Evolutionary conservation across 2,329 filamentous ascomycete species (phyloP).

Genomic region (Trichoderma sp.): DNA sequence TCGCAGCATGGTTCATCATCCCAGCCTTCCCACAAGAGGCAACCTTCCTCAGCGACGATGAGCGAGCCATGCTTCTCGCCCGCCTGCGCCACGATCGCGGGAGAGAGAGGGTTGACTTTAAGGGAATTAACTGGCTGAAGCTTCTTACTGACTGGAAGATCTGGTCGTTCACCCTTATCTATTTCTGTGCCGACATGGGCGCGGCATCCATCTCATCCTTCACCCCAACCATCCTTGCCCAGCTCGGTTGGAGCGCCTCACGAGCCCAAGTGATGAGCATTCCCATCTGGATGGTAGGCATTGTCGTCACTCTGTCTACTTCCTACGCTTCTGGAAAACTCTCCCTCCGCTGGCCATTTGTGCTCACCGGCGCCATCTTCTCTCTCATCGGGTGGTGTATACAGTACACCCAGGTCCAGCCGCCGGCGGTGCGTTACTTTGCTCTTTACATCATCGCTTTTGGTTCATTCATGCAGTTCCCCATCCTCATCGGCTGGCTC

Average conservation of each 20-base stretch:
- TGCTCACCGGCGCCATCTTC: neutral
- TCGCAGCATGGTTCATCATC: neutral
- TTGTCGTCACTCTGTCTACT: neutral
- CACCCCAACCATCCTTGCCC: neutral
- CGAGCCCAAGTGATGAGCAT: neutral
- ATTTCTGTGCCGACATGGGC: constrained; percentile 1
- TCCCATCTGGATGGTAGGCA: neutral
- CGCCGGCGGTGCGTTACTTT: neutral
- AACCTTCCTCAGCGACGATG: neutral
- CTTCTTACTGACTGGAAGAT: neutral
- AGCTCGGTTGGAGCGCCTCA: neutral
- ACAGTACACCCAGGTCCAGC: neutral
- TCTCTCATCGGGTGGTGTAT: neutral
- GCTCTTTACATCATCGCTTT: neutral
- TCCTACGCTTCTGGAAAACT: neutral
- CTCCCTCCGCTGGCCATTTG: neutral
- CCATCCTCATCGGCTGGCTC: constrained; percentile 1
- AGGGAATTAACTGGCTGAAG: neutral
- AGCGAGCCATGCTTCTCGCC: neutral
- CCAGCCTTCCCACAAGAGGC: neutral
- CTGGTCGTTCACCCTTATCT: neutral
- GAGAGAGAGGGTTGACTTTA: neutral
- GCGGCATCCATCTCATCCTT: neutral
- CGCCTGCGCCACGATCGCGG: neutral
- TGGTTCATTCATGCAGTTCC: neutral